Conservation (phyloP, 2,329 filamentous ascomycete genomes). For the Microsporum ferrugineum region DNA sequence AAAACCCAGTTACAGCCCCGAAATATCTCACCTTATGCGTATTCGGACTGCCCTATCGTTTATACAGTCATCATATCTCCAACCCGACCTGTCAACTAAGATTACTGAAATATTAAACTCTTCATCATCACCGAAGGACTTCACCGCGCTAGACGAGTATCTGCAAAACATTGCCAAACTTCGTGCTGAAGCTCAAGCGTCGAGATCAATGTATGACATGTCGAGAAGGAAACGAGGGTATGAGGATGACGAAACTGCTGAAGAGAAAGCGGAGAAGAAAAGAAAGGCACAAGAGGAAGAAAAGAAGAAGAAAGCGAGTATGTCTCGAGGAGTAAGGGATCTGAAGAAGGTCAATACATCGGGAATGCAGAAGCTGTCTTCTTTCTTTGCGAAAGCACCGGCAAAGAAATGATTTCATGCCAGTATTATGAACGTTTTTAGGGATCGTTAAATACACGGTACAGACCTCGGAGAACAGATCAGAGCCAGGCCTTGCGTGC, state of each 20-base stretch:
- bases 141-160: slow-evolving; percentile 59
- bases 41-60: slow-evolving; percentile 41
- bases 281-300: slow-evolving; percentile 81
- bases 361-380: slow-evolving; percentile 95
- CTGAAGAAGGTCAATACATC: slow-evolving; percentile 80
- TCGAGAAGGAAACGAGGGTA: slow-evolving; percentile 31
- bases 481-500: neutral
- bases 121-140: slow-evolving; percentile 45
- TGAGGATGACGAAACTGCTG: slow-evolving; percentile 33
- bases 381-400: slow-evolving; percentile 65
- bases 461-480: neutral
- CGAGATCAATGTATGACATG: slow-evolving; percentile 46
- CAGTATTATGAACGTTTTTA: neutral
- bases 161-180: slow-evolving; percentile 54
- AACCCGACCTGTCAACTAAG: slow-evolving; percentile 26
- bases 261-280: slow-evolving; percentile 61
- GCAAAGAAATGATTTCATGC: slow-evolving; percentile 1
- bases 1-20: slow-evolving; percentile 12
- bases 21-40: slow-evolving; percentile 30
- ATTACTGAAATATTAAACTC: slow-evolving; percentile 31
- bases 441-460: neutral
- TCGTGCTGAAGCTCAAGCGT: slow-evolving; percentile 58
- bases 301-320: slow-evolving; percentile 62
- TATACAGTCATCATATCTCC: slow-evolving; percentile 40
- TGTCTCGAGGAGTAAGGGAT: slow-evolving; percentile 65